Evolutionary conservation across 495 filamentous ascomycete species (phyloP).

Genomic region (Cercophora samala): DNA sequence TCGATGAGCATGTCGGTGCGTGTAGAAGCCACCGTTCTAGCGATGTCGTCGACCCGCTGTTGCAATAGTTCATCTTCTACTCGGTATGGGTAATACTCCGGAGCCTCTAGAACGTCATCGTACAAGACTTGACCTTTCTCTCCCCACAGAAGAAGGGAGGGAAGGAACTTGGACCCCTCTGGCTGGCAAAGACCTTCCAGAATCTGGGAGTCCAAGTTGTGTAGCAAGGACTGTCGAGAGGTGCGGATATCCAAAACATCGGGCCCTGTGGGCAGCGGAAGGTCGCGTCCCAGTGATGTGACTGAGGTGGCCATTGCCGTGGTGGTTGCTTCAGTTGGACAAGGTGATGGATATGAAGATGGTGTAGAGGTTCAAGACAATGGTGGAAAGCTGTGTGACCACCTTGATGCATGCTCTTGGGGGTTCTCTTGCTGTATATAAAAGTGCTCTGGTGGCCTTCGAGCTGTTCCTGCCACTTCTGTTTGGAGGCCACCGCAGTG

Average conservation of each 20-base stretch:
- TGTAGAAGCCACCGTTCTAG: constrained; percentile 12
- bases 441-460: not conserved
- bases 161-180: constrained; percentile 8
- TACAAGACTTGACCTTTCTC: constrained; percentile 21
- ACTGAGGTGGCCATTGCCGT: not conserved
- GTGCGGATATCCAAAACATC: constrained; percentile 20
- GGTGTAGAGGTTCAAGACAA: not conserved
- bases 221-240: constrained; percentile 8
- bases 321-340: not conserved
- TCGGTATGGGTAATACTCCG: constrained; percentile 20
- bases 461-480: not conserved
- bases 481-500: not conserved
- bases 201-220: constrained; percentile 12
- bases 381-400: not conserved
- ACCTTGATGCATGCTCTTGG: not conserved
- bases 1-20: constrained; percentile 18
- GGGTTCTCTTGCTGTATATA: not conserved
- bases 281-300: not conserved
- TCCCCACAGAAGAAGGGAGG: constrained; percentile 19
- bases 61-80: constrained; percentile 10
- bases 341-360: not conserved
- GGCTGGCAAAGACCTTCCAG: constrained; percentile 13
- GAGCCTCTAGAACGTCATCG: constrained; percentile 14
- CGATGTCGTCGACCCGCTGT: constrained; percentile 6
- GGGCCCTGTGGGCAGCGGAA: not conserved